These are phyloP conservation scores for Vigna nakashimae DNA, from an alignment of 306 rosid genomes.

Conservation along the genomic window DNA sequence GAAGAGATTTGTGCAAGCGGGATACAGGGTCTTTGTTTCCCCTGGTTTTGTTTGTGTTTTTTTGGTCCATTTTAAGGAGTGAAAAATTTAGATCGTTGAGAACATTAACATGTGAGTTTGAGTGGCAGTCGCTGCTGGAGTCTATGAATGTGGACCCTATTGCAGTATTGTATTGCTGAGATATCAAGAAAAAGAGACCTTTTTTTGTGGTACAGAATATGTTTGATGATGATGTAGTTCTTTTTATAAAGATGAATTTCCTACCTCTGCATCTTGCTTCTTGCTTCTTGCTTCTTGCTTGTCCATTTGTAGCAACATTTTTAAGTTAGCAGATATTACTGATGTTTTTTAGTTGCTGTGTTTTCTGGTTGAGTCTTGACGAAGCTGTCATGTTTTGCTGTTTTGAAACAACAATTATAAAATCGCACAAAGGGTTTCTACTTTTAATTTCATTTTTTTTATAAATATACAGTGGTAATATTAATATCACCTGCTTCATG, in stretches of 20 bases:
- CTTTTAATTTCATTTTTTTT: neutral
- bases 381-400: neutral
- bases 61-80: neutral
- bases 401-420: neutral
- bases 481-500: neutral
- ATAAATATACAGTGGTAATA: neutral
- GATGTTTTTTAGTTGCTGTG: neutral
- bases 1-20: no score
- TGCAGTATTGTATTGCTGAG: no score
- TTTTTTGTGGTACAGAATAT: neutral
- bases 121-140: neutral
- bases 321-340: neutral
- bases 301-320: neutral
- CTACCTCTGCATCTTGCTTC: constrained; percentile 2
- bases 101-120: neutral
- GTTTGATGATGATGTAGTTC: neutral
- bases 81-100: neutral
- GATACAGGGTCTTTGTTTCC: neutral
- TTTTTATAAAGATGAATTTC: neutral
- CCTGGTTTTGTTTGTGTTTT: neutral
- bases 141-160: neutral
- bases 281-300: constrained; percentile 24
- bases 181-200: neutral
- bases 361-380: no score
- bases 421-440: neutral